Percentiles rank a stretch among this genome's conserved stretches.
Evolutionary conservation across 331 rosid species (phyloP).

Genomic region (Malus hybrid): DNA sequence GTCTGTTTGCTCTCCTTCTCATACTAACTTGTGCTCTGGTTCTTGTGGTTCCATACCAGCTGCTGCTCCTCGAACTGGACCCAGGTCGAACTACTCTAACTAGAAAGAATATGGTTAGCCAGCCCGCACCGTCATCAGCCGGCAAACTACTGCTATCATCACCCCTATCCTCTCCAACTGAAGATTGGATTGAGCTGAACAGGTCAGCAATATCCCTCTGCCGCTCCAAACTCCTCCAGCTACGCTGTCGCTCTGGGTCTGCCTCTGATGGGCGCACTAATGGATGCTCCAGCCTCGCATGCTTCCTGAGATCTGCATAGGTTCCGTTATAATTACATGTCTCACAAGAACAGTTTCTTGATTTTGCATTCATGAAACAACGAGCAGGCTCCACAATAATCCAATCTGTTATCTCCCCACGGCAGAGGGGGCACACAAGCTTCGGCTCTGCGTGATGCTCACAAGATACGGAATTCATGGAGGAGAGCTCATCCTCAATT

Average conservation of each 20-base stretch:
- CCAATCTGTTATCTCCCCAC: slow-evolving; percentile 83
- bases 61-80: slow-evolving; percentile 37
- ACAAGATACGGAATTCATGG: slow-evolving; percentile 43
- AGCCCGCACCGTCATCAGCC: slow-evolving; percentile 60
- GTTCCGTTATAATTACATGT: slow-evolving; percentile 72
- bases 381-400: slow-evolving; percentile 82
- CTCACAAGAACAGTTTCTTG: slow-evolving; percentile 87
- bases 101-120: slow-evolving; percentile 82
- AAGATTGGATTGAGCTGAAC: slow-evolving; percentile 78
- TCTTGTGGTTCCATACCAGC: slow-evolving; percentile 63
- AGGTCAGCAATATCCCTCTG: slow-evolving; percentile 95
- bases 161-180: slow-evolving; percentile 70
- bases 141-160: slow-evolving; percentile 58
- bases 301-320: slow-evolving; percentile 85
- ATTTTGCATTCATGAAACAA: slow-evolving; percentile 78
- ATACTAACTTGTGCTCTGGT: slow-evolving; percentile 65
- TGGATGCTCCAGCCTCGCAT: slow-evolving; percentile 91
- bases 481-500: slow-evolving; percentile 41
- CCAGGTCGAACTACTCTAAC: slow-evolving; percentile 72
- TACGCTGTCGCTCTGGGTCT: slow-evolving; percentile 86
- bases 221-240: slow-evolving; percentile 87
- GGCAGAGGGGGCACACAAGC: slow-evolving; percentile 85
- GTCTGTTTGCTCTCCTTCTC: slow-evolving; percentile 68
- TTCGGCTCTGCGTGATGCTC: slow-evolving; percentile 49
- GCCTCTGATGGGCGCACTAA: slow-evolving; percentile 75